Percentiles rank a stretch among this genome's conserved stretches.
Evolutionary conservation across 495 filamentous ascomycete genomes (phyloP).

Genomic region (Aspergillus affinis): DNA sequence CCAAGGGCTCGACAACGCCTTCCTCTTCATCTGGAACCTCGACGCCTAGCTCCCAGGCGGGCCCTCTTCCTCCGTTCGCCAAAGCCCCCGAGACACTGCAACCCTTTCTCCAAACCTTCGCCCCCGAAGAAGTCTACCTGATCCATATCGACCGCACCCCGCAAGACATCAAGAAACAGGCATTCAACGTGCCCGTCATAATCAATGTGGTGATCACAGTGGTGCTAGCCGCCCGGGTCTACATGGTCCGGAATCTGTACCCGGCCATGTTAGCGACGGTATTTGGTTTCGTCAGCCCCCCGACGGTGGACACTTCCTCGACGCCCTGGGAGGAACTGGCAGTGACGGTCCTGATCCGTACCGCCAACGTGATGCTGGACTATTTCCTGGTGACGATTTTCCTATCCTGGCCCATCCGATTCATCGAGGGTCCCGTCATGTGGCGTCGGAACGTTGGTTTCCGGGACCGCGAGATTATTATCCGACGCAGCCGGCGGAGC

Average conservation of each 20-base stretch:
- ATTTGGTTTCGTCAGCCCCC: slow-evolving; percentile 60
- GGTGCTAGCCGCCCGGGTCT: slow-evolving; percentile 61
- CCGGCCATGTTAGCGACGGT: slow-evolving; percentile 56
- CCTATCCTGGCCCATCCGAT: slow-evolving; percentile 72
- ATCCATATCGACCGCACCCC: slow-evolving; percentile 71
- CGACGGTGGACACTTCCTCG: slow-evolving; percentile 54
- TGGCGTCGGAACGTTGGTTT: slow-evolving; percentile 77
- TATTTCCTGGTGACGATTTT: slow-evolving; percentile 68
- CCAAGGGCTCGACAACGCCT: slow-evolving; percentile 27
- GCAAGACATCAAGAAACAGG: slow-evolving; percentile 64
- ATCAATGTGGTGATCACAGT: slow-evolving; percentile 64
- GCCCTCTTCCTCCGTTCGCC: slow-evolving; percentile 62
- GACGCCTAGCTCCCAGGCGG: slow-evolving; percentile 38
- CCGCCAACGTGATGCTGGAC: slow-evolving; percentile 64
- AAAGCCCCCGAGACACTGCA: slow-evolving; percentile 55
- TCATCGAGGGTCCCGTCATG: slow-evolving; percentile 60
- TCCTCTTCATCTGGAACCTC: slow-evolving; percentile 33
- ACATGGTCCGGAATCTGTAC: slow-evolving; percentile 64
- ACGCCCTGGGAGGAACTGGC: slow-evolving; percentile 51
- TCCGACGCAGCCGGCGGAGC: slow-evolving; percentile 59
- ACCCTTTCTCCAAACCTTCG: slow-evolving; percentile 61
- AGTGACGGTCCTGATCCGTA: slow-evolving; percentile 51
- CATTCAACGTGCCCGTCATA: slow-evolving; percentile 69
- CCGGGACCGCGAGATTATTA: slow-evolving; percentile 67
- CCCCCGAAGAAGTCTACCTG: slow-evolving; percentile 69